Evolutionary conservation across 1,284 basidiomycete species (phyloP), one percentile per base, ranked within the genome.

Genomic region (Rhodofomes roseus): DNA sequence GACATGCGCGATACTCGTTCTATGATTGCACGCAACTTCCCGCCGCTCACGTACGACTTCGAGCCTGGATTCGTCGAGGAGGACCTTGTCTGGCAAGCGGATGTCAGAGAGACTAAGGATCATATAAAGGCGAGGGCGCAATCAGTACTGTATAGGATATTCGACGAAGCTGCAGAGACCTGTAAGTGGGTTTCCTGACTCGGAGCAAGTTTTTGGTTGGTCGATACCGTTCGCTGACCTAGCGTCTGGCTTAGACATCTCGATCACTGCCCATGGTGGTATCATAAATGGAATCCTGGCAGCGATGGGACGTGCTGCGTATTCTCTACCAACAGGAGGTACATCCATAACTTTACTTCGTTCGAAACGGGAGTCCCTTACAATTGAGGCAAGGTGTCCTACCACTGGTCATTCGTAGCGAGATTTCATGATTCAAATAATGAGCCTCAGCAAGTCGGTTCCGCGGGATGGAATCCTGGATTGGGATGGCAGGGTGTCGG

Each of bases 41-140:
- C 65, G 1, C 61, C 65, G 65, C 89, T 90, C 0, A 69, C 73
- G 5, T 88, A 89, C 68, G 63, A 55, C 1, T 84, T 94, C 59
- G 91, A 95, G 66, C 70, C 76, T 0, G 82, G 79, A 0, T 87
- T 96, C 62, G 75, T 82, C 0, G 93, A 96, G 68, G 77, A 85
- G 23, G 93, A 95, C 70, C 73, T 80, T 25, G 73, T 91, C 0
- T 94, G 90, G 90, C 77, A 75, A 14, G 64, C 82, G 0, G 81
- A 87, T 57, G 77, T 82, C 54, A 80, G 92, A 36, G 93, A 96
- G 70, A 81, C 81, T 0, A 74, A 81, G 39, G 73, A 65, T 0
- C 81, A 90, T 57, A 77, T 87, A 55, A 78, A 81, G 43, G 70
- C 67, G 18, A 80, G 94, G 0, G 81, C 86, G 57, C 72, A 68